phyloP scores from a whole-genome alignment of 345 rosid species.

The Eucalyptus virginea region DNA sequence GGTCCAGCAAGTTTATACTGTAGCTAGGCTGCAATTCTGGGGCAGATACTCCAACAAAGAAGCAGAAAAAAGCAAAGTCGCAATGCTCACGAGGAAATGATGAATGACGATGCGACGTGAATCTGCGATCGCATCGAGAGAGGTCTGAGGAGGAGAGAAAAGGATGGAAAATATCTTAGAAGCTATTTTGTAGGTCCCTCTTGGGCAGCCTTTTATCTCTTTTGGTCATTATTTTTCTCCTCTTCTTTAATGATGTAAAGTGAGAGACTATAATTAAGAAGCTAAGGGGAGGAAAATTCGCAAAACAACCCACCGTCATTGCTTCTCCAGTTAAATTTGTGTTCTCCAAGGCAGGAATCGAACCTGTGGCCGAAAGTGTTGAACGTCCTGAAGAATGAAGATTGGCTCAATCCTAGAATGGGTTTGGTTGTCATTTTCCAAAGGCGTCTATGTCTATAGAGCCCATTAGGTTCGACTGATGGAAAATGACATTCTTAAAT shows the following conservation, averaged over 20 bases:
- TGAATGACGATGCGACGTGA: background rate
- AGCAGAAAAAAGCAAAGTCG: background rate
- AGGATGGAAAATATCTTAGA: background rate
- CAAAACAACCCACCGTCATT: accelerated
- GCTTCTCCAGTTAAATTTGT: background rate
- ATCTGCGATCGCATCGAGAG: background rate
- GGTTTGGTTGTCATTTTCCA: background rate
- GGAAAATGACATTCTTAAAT: background rate
- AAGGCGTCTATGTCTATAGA: background rate
- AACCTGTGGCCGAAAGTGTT: background rate
- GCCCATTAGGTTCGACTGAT: background rate
- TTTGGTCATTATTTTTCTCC: background rate
- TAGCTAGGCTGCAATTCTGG: background rate
- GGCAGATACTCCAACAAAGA: background rate
- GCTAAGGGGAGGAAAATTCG: background rate
- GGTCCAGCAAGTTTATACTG: background rate
- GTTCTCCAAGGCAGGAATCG: background rate
- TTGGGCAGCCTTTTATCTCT: background rate
- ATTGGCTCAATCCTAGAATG: background rate
- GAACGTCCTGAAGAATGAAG: too few species aligned
- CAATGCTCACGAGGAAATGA: background rate
- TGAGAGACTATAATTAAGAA: background rate
- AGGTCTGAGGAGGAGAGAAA: background rate
- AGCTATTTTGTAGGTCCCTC: background rate
- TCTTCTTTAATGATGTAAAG: too few species aligned